phyloP scores from a whole-genome alignment of 345 rosid genomes.

The Melaleuca quinquenervia region DNA sequence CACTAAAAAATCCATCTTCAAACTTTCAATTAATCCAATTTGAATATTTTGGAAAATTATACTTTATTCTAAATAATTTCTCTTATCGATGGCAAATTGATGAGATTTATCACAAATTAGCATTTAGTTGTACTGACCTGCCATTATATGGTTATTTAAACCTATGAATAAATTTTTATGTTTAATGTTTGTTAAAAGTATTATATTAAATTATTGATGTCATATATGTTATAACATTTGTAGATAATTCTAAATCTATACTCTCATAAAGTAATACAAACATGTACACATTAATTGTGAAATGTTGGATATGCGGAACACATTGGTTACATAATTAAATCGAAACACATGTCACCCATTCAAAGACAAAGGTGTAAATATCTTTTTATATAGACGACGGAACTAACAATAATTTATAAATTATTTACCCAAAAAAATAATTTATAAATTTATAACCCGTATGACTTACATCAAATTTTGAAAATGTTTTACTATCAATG shows the following conservation, averaged over 20 bases:
- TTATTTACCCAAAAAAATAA: no score
- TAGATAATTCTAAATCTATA: no score
- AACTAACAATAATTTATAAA: background rate
- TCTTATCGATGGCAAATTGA: background rate
- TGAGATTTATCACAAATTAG: background rate
- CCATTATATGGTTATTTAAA: background rate
- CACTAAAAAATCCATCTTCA: background rate
- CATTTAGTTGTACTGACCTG: background rate
- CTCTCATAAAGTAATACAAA: no score
- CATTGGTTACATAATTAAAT: background rate
- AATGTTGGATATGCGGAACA: background rate
- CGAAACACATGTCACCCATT: background rate
- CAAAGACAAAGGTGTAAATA: background rate
- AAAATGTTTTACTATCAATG: background rate
- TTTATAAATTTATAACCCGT: background rate
- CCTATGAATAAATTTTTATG: background rate
- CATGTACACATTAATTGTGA: background rate
- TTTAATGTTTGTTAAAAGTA: background rate
- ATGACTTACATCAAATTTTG: background rate
- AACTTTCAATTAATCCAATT: background rate
- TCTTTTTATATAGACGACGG: background rate
- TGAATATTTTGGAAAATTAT: background rate
- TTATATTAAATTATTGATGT: background rate
- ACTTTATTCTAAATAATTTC: background rate
- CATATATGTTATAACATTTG: background rate